Conservation (phyloP, 2,329 filamentous ascomycete genomes). For the Penicillium crustosum region DNA sequence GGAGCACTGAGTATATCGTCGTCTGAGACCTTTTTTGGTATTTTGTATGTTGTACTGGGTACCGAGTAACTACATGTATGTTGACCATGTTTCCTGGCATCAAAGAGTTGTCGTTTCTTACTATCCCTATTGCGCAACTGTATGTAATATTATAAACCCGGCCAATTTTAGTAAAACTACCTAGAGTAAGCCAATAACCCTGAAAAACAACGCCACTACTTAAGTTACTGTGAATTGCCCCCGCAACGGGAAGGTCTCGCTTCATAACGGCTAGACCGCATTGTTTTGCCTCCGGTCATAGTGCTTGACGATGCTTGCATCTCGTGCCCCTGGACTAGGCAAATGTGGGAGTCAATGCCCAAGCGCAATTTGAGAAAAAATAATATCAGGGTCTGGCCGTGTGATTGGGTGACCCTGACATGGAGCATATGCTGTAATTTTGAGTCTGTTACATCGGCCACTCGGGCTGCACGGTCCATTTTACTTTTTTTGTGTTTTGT, state of each 20-base stretch:
- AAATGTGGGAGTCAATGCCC: slow-evolving; percentile 2
- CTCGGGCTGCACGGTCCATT: not conserved
- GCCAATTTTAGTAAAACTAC: not conserved
- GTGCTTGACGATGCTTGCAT: slow-evolving; percentile 22
- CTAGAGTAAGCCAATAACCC: not conserved
- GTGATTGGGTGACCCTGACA: slow-evolving; percentile 5
- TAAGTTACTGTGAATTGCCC: not conserved
- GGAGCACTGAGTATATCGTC: slow-evolving; percentile 7
- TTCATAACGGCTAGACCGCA: slow-evolving; percentile 12
- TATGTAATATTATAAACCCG: not conserved
- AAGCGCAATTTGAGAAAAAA: slow-evolving; percentile 2
- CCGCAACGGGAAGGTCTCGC: slow-evolving; percentile 18
- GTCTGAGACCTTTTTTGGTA: not conserved
- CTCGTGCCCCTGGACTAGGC: slow-evolving; percentile 7
- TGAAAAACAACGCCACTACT: not conserved
- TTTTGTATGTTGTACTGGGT: not conserved
- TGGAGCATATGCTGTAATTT: slow-evolving; percentile 1
- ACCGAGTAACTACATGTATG: too few species aligned
- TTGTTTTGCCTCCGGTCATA: slow-evolving; percentile 7
- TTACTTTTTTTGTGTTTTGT: not conserved
- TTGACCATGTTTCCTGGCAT: not conserved
- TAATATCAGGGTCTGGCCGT: not conserved
- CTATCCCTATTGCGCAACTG: not conserved
- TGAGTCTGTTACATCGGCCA: not conserved
- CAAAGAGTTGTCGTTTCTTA: not conserved